These are phyloP conservation scores for Naganishia randhawae DNA, from an alignment of 768 basidiomycete species.

Conservation along the genomic window DNA sequence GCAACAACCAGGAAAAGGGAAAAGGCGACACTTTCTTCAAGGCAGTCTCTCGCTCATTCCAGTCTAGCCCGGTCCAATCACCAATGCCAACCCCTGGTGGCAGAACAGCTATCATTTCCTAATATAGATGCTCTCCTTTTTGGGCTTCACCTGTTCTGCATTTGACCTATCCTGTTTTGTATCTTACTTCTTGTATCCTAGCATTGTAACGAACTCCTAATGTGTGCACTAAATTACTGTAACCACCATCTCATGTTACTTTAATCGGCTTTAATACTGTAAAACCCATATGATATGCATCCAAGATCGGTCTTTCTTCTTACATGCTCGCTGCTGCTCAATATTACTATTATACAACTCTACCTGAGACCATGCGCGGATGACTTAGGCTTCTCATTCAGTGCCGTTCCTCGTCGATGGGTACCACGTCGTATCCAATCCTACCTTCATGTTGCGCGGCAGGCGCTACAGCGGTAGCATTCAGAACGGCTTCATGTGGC, in stretches of 20 bases:
- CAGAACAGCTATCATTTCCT: constrained; percentile 14
- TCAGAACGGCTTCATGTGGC: constrained; percentile 65
- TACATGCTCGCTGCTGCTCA: not conserved
- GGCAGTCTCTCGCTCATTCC: constrained; percentile 13
- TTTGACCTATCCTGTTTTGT: not conserved
- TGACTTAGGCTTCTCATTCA: not conserved
- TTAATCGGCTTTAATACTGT: not conserved
- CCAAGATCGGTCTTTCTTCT: not conserved
- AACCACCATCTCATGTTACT: not conserved
- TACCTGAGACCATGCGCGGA: not conserved
- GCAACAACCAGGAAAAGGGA: constrained; percentile 11
- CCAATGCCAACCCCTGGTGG: constrained; percentile 10
- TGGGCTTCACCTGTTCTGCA: too few species aligned
- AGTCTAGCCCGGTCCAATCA: constrained; percentile 13
- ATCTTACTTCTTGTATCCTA: not conserved
- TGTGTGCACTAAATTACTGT: constrained; percentile 16
- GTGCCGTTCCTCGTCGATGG: constrained; percentile 28
- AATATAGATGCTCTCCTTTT: not conserved
- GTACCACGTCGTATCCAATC: constrained; percentile 75
- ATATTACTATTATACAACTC: constrained; percentile 6
- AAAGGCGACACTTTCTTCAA: constrained; percentile 18
- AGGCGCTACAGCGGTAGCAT: constrained; percentile 79
- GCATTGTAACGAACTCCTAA: constrained; percentile 19
- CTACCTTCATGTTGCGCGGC: constrained; percentile 65
- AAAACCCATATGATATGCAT: constrained; percentile 1